Percentiles rank a stretch among this genome's conserved stretches.
phyloP scores from a whole-genome alignment of 306 rosid species.

The Pyrus communis region DNA sequence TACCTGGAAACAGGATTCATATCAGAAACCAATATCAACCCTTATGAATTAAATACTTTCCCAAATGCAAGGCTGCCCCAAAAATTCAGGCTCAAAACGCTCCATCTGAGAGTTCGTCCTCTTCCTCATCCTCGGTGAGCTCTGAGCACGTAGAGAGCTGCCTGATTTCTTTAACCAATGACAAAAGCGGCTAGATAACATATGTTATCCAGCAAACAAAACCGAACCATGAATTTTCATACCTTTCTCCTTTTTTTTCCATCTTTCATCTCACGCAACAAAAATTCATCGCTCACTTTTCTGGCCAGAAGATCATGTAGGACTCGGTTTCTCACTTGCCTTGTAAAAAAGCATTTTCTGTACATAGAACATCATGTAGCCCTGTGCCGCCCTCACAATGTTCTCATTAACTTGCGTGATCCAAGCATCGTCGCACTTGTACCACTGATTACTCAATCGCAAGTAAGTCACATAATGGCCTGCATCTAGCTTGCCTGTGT shows the following conservation, averaged over 20 bases:
- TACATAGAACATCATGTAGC: constrained; percentile 94
- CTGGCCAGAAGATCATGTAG: constrained; percentile 29
- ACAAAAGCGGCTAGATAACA: constrained; percentile 5
- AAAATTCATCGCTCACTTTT: not conserved
- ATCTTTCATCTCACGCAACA: not conserved
- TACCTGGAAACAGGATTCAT: not conserved
- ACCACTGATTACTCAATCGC: constrained; percentile 77
- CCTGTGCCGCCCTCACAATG: constrained; percentile 86
- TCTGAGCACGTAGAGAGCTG: constrained; percentile 10
- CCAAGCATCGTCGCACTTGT: constrained; percentile 95
- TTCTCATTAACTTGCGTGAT: constrained; percentile 75
- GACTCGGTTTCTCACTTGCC: constrained; percentile 58
- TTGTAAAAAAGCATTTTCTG: constrained; percentile 87
- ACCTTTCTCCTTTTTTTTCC: not conserved
- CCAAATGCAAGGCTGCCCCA: constrained; percentile 51
- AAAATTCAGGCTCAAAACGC: constrained; percentile 49
- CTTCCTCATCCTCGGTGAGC: constrained; percentile 8
- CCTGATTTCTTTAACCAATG: constrained; percentile 13
- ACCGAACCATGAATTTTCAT: constrained; percentile 24
- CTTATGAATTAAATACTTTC: constrained; percentile 3
- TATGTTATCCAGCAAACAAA: constrained; percentile 20
- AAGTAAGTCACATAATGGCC: constrained; percentile 88
- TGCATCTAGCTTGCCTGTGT: constrained; percentile 79
- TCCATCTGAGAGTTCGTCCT: constrained; percentile 23
- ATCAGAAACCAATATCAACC: not conserved